Conservation (phyloP, 768 basidiomycete genomes). For the Trametes maxima region DNA sequence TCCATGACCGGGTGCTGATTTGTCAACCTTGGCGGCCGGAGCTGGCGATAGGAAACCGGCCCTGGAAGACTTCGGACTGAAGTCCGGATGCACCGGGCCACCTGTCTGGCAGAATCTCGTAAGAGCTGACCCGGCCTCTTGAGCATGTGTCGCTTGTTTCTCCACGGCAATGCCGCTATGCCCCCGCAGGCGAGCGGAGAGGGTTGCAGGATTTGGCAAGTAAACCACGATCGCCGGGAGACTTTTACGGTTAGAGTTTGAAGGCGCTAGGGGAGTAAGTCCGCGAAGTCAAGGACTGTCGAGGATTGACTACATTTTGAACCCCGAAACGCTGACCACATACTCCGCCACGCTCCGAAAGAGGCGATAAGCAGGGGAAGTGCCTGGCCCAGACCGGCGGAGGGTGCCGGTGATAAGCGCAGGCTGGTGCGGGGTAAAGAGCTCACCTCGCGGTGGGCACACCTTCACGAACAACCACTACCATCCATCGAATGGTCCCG, state of each 20-base stretch:
- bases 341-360: constrained; percentile 8
- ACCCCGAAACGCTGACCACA: background rate
- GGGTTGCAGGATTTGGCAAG: background rate
- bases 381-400: constrained; percentile 10
- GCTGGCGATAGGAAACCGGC: too few relatives aligned
- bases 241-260: background rate
- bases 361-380: background rate
- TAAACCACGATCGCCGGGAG: background rate
- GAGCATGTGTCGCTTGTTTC: too few relatives aligned
- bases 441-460: constrained; percentile 5
- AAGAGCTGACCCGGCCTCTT: too few relatives aligned
- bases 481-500: constrained; percentile 33
- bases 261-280: background rate
- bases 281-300: background rate
- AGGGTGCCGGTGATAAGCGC: constrained; percentile 16
- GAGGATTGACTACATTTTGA: background rate
- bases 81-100: too few relatives aligned
- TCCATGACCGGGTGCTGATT: background rate
- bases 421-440: constrained; percentile 19
- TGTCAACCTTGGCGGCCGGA: too few relatives aligned
- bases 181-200: too few relatives aligned
- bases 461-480: constrained; percentile 16
- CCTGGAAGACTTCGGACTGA: too few relatives aligned
- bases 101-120: too few relatives aligned
- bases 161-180: too few relatives aligned